A percentile compares a stretch with the other conserved stretches of the same genome.
Conservation (phyloP, 139 green algal species). For the Desmodesmus armatus region DNA sequence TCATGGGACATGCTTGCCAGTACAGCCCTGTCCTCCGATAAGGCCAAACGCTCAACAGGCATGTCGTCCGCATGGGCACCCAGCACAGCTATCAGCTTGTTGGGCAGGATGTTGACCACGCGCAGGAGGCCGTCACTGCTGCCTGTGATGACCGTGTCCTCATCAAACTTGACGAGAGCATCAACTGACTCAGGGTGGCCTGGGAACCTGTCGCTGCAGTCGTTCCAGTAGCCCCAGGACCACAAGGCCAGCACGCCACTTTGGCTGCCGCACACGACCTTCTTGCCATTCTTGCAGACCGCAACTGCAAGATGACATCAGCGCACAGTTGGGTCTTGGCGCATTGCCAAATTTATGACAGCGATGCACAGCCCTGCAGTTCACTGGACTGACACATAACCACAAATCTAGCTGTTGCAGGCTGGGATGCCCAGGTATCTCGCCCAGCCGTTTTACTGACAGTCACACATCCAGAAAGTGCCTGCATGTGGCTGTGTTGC, state of each 20-base stretch:
- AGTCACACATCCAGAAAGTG: too few relatives aligned
- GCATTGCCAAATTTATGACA: neutral
- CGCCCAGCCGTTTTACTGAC: too few relatives aligned
- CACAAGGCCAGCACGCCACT: constrained; percentile 84
- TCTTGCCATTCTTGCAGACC: constrained; percentile 76
- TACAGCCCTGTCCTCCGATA: constrained; percentile 58
- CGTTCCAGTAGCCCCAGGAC: constrained; percentile 92
- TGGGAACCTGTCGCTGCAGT: constrained; percentile 85
- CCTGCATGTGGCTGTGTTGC: too few relatives aligned
- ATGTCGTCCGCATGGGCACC: constrained; percentile 85
- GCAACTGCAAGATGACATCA: constrained; percentile 54
- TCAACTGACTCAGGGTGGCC: constrained; percentile 85
- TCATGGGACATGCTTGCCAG: constrained; percentile 86
- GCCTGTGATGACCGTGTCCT: constrained; percentile 91
- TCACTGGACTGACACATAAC: too few relatives aligned
- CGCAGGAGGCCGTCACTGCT: constrained; percentile 89
- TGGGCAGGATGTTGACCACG: constrained; percentile 82
- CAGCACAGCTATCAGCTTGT: constrained; percentile 91
- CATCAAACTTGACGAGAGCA: constrained; percentile 83
- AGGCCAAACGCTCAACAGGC: constrained; percentile 71
- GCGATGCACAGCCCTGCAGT: too few relatives aligned
- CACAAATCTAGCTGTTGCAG: too few relatives aligned
- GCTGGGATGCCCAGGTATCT: too few relatives aligned
- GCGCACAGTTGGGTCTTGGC: neutral
- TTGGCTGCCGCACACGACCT: constrained; percentile 81